Conservation (phyloP, 2,329 filamentous ascomycete species). For the Beauveria sp. region DNA sequence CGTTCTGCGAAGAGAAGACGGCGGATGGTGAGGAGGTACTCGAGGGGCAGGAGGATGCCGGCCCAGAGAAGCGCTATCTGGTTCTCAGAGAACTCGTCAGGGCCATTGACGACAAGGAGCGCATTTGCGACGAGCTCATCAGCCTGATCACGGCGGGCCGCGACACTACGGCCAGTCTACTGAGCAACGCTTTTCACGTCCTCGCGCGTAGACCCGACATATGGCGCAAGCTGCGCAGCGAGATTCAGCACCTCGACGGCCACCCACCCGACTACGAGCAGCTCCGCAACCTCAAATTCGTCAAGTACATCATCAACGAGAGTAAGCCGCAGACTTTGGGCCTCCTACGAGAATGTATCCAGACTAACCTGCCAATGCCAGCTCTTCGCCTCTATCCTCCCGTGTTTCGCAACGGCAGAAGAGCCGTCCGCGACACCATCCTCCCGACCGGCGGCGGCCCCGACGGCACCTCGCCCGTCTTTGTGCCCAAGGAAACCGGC, state of each 20-base stretch:
- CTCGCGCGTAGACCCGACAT: constrained; percentile 12
- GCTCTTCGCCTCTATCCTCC: constrained; percentile 26
- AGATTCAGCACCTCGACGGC: background rate
- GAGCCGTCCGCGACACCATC: constrained; percentile 22
- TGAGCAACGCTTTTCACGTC: constrained; percentile 17
- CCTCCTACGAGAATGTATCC: background rate
- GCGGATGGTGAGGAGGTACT: background rate
- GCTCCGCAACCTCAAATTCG: background rate
- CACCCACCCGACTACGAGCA: background rate
- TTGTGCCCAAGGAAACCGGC: constrained; percentile 21
- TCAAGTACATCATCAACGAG: constrained; percentile 5
- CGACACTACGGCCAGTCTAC: constrained; percentile 18
- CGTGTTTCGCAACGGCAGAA: constrained; percentile 25
- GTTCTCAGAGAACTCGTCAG: constrained; percentile 15
- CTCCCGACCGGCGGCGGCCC: constrained; percentile 28
- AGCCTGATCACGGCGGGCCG: constrained; percentile 17
- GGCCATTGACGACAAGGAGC: constrained; percentile 11
- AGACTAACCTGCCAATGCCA: background rate
- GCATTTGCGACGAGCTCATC: constrained; percentile 14
- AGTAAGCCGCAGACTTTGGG: background rate
- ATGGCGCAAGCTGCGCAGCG: constrained; percentile 7
- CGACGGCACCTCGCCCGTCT: constrained; percentile 23
- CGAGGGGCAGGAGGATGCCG: background rate
- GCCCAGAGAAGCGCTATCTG: constrained; percentile 3
- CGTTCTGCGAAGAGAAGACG: background rate